Evolutionary conservation across 805 yeast species (phyloP).

Genomic region (Naumovozyma baii): DNA sequence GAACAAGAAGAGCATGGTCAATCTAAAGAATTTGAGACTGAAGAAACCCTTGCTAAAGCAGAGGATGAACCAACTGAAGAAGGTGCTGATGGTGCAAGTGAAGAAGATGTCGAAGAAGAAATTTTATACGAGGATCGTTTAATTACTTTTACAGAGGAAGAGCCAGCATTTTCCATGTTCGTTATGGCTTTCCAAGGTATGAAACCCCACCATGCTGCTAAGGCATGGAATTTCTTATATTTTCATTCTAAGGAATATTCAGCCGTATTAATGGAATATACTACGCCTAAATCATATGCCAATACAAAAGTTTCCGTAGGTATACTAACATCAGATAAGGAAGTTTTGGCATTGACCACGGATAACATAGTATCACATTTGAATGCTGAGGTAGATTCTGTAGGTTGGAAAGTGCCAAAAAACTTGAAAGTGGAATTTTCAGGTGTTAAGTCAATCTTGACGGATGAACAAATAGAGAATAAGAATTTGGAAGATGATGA

Average conservation of each 20-base stretch:
- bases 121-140: conserved; percentile 15
- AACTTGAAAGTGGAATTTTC: conserved; percentile 49
- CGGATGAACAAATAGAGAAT: conserved; percentile 35
- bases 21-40: conserved; percentile 9
- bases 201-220: conserved; percentile 99
- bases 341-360: conserved; percentile 55
- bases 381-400: conserved; percentile 52
- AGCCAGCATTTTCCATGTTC: conserved; percentile 52
- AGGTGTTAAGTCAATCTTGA: conserved; percentile 39
- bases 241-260: conserved; percentile 69
- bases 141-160: conserved; percentile 18
- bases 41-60: conserved; percentile 11
- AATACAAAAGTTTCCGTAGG: conserved; percentile 73
- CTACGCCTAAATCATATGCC: conserved; percentile 87
- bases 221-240: conserved; percentile 88
- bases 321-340: conserved; percentile 54
- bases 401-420: conserved; percentile 87
- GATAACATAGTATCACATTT: conserved; percentile 56
- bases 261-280: conserved; percentile 88
- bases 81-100: conserved; percentile 10
- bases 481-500: conserved; percentile 22
- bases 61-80: conserved; percentile 11
- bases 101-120: conserved; percentile 10
- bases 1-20: conserved; percentile 10
- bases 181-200: conserved; percentile 97